Evolutionary conservation across 2,329 filamentous ascomycete genomes (phyloP), one percentile per base, ranked within the genome.

Genomic region (Ophiostoma sp.): DNA sequence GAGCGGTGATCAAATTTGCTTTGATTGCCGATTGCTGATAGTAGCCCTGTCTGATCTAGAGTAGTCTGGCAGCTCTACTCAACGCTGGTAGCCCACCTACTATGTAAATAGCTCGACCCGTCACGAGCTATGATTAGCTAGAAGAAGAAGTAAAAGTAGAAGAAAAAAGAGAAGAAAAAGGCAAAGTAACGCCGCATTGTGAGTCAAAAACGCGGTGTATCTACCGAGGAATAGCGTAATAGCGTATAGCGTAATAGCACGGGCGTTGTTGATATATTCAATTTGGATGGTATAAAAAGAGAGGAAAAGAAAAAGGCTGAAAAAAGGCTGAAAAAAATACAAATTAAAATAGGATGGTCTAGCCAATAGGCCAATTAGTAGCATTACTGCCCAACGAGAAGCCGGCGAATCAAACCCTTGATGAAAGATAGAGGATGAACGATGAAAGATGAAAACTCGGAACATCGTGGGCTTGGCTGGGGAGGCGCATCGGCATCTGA

Each of bases 191-290:
- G 57, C 57, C 57, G 5, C 33, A n/a, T 20, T 64, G 20, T 64
- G 60, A 64, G 60, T 39, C 60, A 64, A 64, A 64, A 15, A 64
- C 60, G 62, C 62, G 62, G 62, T 65, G 62, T 65, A 65, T 64
- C 60, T 64, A 20, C 60, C 4, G 57, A 62, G 27, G 27, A 13
- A 33, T 23, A 33, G 57, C 31, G 27, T 35, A 33, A 35, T 62
- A 41, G 39, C 39, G 13, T 8, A 35, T 31, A 35, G 60, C 33
- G 31, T 64, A 36, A 39, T 57, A 57, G 52, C 13, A 57, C 23
- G n/a, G 23, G 52, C 23, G 23, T 48, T 13, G 31, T 35, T 36
- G 60, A 35, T 36, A 64, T 27, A 57, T 27, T 48, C 44, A 17
- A 48, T 17, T 20, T 20, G 36, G 10, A 7, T 48, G 17, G 44